Base-by-base conservation (phyloP, 1,139 yeast species). In the Zhuliangozyma blackwelliae region DNA sequence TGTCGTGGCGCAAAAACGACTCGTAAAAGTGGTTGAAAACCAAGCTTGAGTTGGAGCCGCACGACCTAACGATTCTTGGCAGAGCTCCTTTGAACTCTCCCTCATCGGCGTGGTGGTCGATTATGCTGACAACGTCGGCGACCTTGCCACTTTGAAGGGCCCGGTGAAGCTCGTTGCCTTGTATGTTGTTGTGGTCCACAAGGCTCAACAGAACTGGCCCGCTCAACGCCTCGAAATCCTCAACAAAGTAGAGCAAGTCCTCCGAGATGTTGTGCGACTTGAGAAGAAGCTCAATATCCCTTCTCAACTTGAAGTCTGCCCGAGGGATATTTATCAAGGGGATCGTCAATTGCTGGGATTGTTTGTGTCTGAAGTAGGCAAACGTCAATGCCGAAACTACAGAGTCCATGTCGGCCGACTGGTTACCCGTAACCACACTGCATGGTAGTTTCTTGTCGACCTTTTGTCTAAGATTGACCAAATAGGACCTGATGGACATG, bases 61-160 rank as follows among this genome's bases (percentile, higher is more conserved):
- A 64, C 2, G 72, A 60, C 33, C 65, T 59, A 32, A 89, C 68
- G 7, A 82, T 61, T 38, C 94, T 59, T 0, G 96, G 96, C 11
- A 39, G 36, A 7, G 75, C 71, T 19, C 67, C 61, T 11, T 48
- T 29, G 47, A 71, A 78, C 11, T 63, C 61, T 0, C 66, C 65
- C 51, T 84, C 89, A 50, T 88, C 95, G 6, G 70, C 84, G 55
- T 90, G 98, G 53, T 90, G 98, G 52, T 90, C 98, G 26, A 92
- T 74, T 10, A 92, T 77, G 0, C 81, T 82, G 1, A 60, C 61
- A 0, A 88, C 80, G 2, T 25, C 7, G 2, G 57, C 47, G 19
- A 67, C 48, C 29, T 51, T 46, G 1, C 50, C 49, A 6, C 51
- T 45, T 11, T 59, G 43, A 26, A 45, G 60, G 40, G 38, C 54